A percentile compares a stretch with the other conserved stretches of the same genome.
These are phyloP conservation scores for Nepenthes alata DNA, from an alignment of 179 eudicot species.

Conservation along the genomic window DNA sequence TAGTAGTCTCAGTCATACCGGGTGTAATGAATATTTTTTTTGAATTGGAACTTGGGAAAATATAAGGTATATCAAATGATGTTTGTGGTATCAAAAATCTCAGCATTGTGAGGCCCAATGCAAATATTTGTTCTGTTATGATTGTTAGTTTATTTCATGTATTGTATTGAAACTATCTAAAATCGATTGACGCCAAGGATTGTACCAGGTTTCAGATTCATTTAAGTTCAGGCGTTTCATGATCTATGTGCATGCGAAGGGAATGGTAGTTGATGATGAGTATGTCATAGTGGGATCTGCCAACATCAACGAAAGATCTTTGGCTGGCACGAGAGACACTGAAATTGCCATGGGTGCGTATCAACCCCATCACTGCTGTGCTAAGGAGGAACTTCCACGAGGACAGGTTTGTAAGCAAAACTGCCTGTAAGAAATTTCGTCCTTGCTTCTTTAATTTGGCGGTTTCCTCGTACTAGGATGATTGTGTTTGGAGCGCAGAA, in stretches of 20 bases:
- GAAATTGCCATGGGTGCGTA: conserved; percentile 89
- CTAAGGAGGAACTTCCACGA: conserved; percentile 43
- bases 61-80: too few species aligned
- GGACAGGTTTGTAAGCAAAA: conserved; percentile 50
- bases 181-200: too few species aligned
- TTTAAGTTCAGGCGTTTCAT: conserved; percentile 51
- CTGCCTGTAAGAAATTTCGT: background rate
- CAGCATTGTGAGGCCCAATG: too few species aligned
- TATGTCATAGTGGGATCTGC: conserved; percentile 86
- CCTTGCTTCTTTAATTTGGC: background rate
- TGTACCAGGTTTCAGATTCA: conserved; percentile 34
- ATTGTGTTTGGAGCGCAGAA: too few species aligned
- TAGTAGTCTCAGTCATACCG: too few species aligned
- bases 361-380: conserved; percentile 71
- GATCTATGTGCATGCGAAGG: conserved; percentile 89
- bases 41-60: too few species aligned
- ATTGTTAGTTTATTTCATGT: too few species aligned
- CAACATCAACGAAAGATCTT: conserved; percentile 74
- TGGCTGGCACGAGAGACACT: conserved; percentile 85
- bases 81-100: too few species aligned
- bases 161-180: too few species aligned
- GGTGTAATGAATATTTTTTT: too few species aligned
- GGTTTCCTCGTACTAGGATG: too few species aligned
- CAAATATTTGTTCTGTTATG: too few species aligned
- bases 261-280: conserved; percentile 89